Evolutionary conservation across 495 filamentous ascomycete genomes (phyloP).

Genomic region (Penicillium desertorum): DNA sequence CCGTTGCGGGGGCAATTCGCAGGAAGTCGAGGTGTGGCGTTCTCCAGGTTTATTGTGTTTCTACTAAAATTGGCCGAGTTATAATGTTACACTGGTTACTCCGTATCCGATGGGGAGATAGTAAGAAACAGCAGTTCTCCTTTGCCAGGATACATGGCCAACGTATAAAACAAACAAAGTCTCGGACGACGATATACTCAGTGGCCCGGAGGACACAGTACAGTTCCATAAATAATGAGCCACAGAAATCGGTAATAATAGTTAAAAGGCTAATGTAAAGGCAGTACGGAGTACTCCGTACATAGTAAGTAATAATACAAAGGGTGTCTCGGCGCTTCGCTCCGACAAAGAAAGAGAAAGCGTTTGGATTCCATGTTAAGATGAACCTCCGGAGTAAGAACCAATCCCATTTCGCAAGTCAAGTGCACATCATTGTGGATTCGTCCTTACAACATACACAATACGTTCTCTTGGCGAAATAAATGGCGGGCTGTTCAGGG

Average conservation of each 20-base stretch:
- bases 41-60: slow-evolving; percentile 2
- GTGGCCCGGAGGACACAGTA: slow-evolving; percentile 5
- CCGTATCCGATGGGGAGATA: neutral
- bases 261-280: neutral
- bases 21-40: neutral
- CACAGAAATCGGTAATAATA: neutral
- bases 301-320: neutral
- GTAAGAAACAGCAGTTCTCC: neutral
- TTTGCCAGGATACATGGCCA: neutral
- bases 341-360: neutral
- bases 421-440: slow-evolving; percentile 15
- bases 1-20: slow-evolving; percentile 16
- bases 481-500: slow-evolving; percentile 32
- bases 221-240: slow-evolving; percentile 11
- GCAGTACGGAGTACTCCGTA: neutral
- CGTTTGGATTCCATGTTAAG: neutral
- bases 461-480: slow-evolving; percentile 20
- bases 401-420: slow-evolving; percentile 11
- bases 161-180: neutral
- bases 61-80: neutral
- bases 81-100: neutral
- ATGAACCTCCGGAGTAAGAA: slow-evolving; percentile 21
- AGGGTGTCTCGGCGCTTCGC: slow-evolving; percentile 9
- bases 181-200: slow-evolving; percentile 12
- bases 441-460: slow-evolving; percentile 18